A percentile compares a stretch with the other conserved stretches of the same genome.
These are phyloP conservation scores for Kodamaea restingae DNA, from an alignment of 805 yeast genomes.

Conservation along the genomic window DNA sequence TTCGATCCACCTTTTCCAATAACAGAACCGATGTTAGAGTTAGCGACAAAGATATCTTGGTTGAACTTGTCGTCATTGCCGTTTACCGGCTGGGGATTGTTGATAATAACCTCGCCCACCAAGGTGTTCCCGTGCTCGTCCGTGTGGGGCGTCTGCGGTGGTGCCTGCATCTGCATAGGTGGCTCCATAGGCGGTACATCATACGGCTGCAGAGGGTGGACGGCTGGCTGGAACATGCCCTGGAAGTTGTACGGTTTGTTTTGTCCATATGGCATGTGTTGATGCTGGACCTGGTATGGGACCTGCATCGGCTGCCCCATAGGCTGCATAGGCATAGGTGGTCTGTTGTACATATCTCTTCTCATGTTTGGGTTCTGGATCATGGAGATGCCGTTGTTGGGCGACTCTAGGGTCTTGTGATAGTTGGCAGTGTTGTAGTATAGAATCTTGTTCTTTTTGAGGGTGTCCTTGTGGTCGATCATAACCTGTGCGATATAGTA, in stretches of 20 bases:
- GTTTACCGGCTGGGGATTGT: slow-evolving; percentile 31
- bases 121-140: slow-evolving; percentile 44
- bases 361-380: slow-evolving; percentile 22
- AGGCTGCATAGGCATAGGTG: slow-evolving; percentile 10
- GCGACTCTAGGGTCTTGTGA: slow-evolving; percentile 13
- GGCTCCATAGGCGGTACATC: slow-evolving; percentile 5
- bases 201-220: slow-evolving; percentile 30
- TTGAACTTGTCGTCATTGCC: slow-evolving; percentile 47
- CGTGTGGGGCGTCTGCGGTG: slow-evolving; percentile 34
- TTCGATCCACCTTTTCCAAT: slow-evolving; percentile 86
- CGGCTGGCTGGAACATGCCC: slow-evolving; percentile 38
- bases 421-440: slow-evolving; percentile 56
- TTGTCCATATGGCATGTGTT: slow-evolving; percentile 16
- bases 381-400: slow-evolving; percentile 20
- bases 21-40: slow-evolving; percentile 73
- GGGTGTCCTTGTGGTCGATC: slow-evolving; percentile 52
- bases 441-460: slow-evolving; percentile 50
- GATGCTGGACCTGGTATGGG: slow-evolving; percentile 1
- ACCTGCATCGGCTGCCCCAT: slow-evolving; percentile 14
- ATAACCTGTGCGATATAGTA: slow-evolving; percentile 70
- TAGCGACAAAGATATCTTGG: slow-evolving; percentile 73
- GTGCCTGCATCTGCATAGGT: slow-evolving; percentile 11
- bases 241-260: slow-evolving; percentile 32
- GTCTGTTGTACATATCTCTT: slow-evolving; percentile 8
- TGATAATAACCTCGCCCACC: slow-evolving; percentile 37